phyloP scores from a whole-genome alignment of 257 asterid species.

The Nicotiana noctiflora region DNA sequence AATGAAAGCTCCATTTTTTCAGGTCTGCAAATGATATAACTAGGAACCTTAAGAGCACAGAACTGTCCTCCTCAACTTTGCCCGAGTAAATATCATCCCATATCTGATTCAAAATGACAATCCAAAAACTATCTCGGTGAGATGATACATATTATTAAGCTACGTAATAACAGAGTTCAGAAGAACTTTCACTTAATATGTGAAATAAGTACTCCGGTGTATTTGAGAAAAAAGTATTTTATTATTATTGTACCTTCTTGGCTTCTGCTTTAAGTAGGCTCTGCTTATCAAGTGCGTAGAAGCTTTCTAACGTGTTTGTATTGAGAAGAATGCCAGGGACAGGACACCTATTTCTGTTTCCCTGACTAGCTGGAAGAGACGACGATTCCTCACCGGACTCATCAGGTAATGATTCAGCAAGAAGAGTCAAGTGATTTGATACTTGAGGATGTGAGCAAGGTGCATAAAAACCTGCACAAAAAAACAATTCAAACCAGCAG shows the following conservation, averaged over 20 bases:
- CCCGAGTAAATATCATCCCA: conserved; percentile 84
- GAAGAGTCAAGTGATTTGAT: conserved; percentile 70
- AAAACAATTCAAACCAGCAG: conserved; percentile 5
- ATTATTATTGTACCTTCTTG: conserved; percentile 42
- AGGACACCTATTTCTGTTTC: conserved; percentile 87
- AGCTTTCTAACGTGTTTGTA: conserved; percentile 82
- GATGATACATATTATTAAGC: neutral
- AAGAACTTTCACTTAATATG: no score
- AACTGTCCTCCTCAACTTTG: conserved; percentile 66
- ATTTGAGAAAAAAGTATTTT: neutral
- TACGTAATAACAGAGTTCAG: no score
- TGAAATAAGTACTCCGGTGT: no score
- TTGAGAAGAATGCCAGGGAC: conserved; percentile 79
- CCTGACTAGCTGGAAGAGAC: conserved; percentile 27
- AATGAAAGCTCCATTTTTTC: conserved; percentile 83
- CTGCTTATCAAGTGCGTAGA: conserved; percentile 65
- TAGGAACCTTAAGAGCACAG: conserved; percentile 73
- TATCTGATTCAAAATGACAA: conserved; percentile 41
- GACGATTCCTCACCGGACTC: conserved; percentile 42
- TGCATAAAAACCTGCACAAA: conserved; percentile 70
- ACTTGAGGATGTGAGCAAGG: conserved; percentile 75
- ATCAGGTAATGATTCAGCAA: conserved; percentile 71
- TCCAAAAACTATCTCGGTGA: neutral
- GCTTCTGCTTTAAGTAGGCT: conserved; percentile 64
- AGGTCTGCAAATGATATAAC: conserved; percentile 93